These are phyloP conservation scores for Boletellus ananiceps DNA, from an alignment of 768 basidiomycete species.

Conservation along the genomic window DNA sequence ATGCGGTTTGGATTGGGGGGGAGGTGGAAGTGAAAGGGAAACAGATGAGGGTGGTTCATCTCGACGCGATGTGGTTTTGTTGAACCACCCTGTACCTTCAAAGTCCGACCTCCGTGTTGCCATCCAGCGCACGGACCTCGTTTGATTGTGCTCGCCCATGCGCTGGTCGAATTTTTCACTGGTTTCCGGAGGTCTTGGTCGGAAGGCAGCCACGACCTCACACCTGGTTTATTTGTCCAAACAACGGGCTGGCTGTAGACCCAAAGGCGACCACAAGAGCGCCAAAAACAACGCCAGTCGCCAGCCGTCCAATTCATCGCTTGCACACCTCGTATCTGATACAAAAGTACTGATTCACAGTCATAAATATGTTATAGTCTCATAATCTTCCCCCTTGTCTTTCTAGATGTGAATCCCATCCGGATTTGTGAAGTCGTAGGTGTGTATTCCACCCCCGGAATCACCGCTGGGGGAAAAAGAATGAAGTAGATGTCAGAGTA, in stretches of 20 bases:
- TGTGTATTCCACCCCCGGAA: slow-evolving; percentile 44
- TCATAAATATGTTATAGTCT: slow-evolving; percentile 4
- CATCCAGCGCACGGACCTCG: slow-evolving; percentile 35
- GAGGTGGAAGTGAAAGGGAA: slow-evolving; percentile 27
- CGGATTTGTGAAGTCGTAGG: slow-evolving; percentile 35
- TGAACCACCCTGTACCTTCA: slow-evolving; percentile 36
- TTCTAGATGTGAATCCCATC: slow-evolving; percentile 18
- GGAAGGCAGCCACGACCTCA: slow-evolving; percentile 11
- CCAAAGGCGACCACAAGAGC: no score
- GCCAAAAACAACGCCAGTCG: no score
- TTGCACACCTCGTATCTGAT: neutral
- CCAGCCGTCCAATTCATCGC: no score
- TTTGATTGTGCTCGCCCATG: slow-evolving; percentile 23
- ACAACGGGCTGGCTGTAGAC: slow-evolving; percentile 9
- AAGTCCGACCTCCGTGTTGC: slow-evolving; percentile 33
- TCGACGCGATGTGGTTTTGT: slow-evolving; percentile 37
- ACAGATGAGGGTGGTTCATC: slow-evolving; percentile 34
- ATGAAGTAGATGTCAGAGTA: slow-evolving; percentile 19
- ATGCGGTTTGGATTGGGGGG: slow-evolving; percentile 15
- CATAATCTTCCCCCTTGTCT: neutral
- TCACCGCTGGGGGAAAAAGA: slow-evolving; percentile 39
- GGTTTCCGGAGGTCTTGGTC: slow-evolving; percentile 10
- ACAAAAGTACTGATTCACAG: slow-evolving; percentile 6
- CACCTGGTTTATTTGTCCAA: slow-evolving; percentile 30
- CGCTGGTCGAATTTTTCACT: slow-evolving; percentile 15